These are phyloP conservation scores for Penicillium sp. DNA, from an alignment of 2,329 filamentous ascomycete species.

Conservation along the genomic window DNA sequence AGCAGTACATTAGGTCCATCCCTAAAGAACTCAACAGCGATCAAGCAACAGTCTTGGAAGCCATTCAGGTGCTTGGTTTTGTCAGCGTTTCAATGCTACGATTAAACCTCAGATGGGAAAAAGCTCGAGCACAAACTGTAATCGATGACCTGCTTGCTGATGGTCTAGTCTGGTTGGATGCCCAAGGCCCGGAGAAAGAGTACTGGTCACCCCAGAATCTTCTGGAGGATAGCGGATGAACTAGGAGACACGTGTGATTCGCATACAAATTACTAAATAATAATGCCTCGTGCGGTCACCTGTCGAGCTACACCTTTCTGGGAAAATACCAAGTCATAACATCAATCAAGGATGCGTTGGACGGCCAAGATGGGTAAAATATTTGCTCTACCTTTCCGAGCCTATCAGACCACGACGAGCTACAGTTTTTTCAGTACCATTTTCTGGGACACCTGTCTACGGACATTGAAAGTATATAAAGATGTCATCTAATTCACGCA, in stretches of 20 bases:
- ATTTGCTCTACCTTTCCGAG: neutral
- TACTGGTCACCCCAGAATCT: slow-evolving; percentile 69
- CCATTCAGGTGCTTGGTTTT: slow-evolving; percentile 83
- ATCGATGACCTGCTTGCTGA: slow-evolving; percentile 86
- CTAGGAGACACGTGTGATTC: neutral
- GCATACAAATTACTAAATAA: neutral
- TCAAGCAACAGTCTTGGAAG: slow-evolving; percentile 88
- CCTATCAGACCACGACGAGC: neutral
- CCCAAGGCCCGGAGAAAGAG: slow-evolving; percentile 79
- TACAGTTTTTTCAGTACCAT: neutral
- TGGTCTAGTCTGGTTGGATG: slow-evolving; percentile 91
- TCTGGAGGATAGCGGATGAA: slow-evolving; percentile 43
- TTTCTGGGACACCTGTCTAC: neutral
- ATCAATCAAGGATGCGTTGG: no score
- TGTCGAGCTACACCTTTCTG: neutral
- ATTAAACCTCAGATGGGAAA: slow-evolving; percentile 81
- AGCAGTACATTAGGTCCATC: slow-evolving; percentile 84
- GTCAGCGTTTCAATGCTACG: slow-evolving; percentile 87
- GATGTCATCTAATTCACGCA: neutral
- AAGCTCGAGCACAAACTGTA: slow-evolving; percentile 79
- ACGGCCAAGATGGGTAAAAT: no score
- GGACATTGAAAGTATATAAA: neutral
- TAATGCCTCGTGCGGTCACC: neutral
- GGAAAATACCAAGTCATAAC: neutral
- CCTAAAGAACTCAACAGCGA: slow-evolving; percentile 95